Evolutionary conservation across 2,329 filamentous ascomycete genomes (phyloP).

Genomic region (Penicillium sp.): DNA sequence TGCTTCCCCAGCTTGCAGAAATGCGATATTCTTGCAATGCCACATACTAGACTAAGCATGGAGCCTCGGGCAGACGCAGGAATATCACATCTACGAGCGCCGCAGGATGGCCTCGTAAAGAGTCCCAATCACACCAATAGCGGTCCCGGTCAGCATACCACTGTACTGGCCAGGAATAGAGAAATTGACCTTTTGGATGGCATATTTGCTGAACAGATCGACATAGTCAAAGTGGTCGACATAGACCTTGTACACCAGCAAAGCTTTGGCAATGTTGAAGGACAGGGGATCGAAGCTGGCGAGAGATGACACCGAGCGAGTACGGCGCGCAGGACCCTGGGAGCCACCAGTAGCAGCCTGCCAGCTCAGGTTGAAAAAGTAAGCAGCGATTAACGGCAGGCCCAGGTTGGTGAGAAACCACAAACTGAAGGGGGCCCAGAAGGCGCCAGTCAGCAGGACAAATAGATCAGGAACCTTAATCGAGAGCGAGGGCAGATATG

Average conservation of each 20-base stretch:
- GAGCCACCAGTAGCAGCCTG: constrained; percentile 37
- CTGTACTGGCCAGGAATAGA: constrained; percentile 40
- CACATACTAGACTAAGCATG: constrained; percentile 15
- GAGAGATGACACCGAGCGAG: constrained; percentile 26
- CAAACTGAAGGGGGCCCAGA: constrained; percentile 79
- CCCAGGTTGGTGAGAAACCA: constrained; percentile 74
- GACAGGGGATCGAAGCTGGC: constrained; percentile 73
- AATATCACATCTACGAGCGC: constrained; percentile 28
- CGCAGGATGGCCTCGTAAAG: constrained; percentile 50
- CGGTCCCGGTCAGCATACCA: constrained; percentile 43
- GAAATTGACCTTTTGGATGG: constrained; percentile 38
- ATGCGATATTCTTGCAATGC: neutral
- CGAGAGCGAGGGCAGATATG: constrained; percentile 59
- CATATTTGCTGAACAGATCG: constrained; percentile 35
- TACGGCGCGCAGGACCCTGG: constrained; percentile 20
- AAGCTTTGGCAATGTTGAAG: constrained; percentile 85
- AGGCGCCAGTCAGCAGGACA: constrained; percentile 69
- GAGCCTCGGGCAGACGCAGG: constrained; percentile 11
- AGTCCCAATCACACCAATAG: constrained; percentile 43
- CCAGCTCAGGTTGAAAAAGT: constrained; percentile 85
- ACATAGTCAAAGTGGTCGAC: constrained; percentile 48
- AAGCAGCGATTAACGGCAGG: constrained; percentile 71
- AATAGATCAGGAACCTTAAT: constrained; percentile 80
- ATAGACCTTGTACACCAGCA: constrained; percentile 80
- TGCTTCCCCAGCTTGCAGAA: neutral